These are phyloP conservation scores for Aspergillus cejpii DNA, from an alignment of 2,329 filamentous ascomycete genomes.

Conservation along the genomic window DNA sequence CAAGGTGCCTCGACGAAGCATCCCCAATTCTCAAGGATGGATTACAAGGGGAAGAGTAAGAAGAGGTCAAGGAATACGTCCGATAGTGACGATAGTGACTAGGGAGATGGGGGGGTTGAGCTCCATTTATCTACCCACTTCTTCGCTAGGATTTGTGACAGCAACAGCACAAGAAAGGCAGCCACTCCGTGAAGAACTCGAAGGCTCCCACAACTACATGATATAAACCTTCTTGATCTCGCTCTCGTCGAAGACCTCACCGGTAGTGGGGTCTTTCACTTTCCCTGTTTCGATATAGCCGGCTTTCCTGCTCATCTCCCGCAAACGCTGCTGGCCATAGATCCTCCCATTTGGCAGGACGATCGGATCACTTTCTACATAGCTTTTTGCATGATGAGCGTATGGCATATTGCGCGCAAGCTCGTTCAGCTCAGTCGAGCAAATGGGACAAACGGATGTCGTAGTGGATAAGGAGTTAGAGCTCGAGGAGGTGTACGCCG, in stretches of 20 bases:
- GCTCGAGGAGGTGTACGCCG: conserved; percentile 52
- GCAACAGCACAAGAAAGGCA: neutral
- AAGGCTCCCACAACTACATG: conserved; percentile 46
- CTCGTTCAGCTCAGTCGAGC: conserved; percentile 88
- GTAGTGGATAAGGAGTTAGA: conserved; percentile 51
- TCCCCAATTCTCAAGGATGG: conserved; percentile 2
- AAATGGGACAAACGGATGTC: conserved; percentile 85
- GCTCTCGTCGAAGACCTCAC: conserved; percentile 56
- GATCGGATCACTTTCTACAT: conserved; percentile 79
- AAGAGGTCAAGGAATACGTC: conserved; percentile 30
- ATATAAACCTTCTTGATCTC: conserved; percentile 85
- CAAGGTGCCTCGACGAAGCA: conserved; percentile 1
- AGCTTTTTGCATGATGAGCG: conserved; percentile 89
- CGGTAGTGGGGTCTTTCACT: conserved; percentile 73
- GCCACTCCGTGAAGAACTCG: neutral
- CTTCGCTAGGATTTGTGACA: neutral
- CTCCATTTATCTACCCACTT: neutral
- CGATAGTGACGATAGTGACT: conserved; percentile 31
- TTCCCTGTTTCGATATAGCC: conserved; percentile 56
- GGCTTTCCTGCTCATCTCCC: conserved; percentile 71
- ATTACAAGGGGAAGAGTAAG: conserved; percentile 27
- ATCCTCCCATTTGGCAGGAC: conserved; percentile 81
- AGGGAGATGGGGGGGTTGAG: neutral
- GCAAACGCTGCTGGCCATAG: conserved; percentile 68
- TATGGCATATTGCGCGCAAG: conserved; percentile 85